These are phyloP conservation scores for Syzygium syzygioides DNA, from an alignment of 441 rosid genomes.

Conservation along the genomic window DNA sequence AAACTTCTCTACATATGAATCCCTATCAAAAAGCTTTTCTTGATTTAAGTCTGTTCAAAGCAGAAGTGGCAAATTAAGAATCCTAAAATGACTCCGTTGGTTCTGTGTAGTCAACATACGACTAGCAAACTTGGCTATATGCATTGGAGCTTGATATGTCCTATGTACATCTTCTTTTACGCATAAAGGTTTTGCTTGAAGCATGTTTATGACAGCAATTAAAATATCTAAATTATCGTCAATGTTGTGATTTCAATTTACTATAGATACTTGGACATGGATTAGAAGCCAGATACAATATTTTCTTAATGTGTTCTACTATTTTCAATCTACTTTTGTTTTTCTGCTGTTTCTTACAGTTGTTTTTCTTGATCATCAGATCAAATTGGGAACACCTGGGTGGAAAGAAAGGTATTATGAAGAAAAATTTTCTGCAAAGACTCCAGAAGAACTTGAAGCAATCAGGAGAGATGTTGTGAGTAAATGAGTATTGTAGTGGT, in stretches of 20 bases:
- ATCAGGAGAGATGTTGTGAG: constrained; percentile 89
- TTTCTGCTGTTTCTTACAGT: neutral
- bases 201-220: neutral
- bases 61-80: neutral
- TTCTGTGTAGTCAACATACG: neutral
- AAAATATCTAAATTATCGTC: neutral
- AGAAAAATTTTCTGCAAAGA: constrained; percentile 63
- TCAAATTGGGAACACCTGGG: constrained; percentile 76
- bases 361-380: constrained; percentile 22
- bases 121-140: neutral
- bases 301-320: neutral
- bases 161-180: neutral
- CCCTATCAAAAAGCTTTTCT: neutral
- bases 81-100: neutral
- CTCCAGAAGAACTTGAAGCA: constrained; percentile 63
- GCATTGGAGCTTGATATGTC: neutral
- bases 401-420: constrained; percentile 96
- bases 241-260: neutral
- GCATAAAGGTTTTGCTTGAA: neutral
- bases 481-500: constrained; percentile 6
- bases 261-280: neutral
- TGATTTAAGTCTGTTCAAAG: neutral
- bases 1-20: neutral
- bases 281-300: neutral
- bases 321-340: neutral